Evolutionary conservation across 1,139 yeast species (phyloP), one percentile per base, ranked within the genome.

Genomic region (Scheffersomyces illinoinensis): DNA sequence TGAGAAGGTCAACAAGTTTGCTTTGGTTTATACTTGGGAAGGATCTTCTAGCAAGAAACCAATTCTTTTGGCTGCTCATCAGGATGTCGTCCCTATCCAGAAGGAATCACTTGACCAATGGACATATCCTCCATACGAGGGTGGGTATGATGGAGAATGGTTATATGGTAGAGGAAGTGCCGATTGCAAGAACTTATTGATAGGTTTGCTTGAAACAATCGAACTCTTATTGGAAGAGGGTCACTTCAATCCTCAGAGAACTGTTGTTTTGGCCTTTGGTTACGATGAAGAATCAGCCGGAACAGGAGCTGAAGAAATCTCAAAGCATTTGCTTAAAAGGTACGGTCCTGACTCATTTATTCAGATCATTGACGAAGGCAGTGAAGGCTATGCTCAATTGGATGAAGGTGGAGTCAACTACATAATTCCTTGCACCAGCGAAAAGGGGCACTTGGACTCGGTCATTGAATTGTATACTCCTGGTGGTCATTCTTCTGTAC

Each of bases 401-500:
- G 81, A 78, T 59, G 43, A 33, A 33, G 43, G 43, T 14, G 86
- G 85, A 6, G 66, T 76, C 56, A 79, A 77, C 66, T 74, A 85
- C 62, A 89, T 89, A 5, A 68, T 83, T 49, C 89, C 91, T 1
- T 82, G 82, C 3, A 79, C 84, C 5, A 83, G 79, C 6, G 86
- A 82, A 64, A 82, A 82, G 67, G 86, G 86, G 0, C 72, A 76
- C 59, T 57, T 79, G 33, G 78, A 81, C 62, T 67, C 81, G 0
- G 61, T 69, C 7, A 72, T 82, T 53, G 77, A 75, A 12, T 66
- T 82, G 54, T 72, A 63, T 56, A 78, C 84, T 19, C 79, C 81
- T 10, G 85, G 85, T 46, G 86, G 86, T 0, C 85, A 82, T 66
- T 78, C 84, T 1, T 77, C 83, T 0, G 71, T 79, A 8, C 85